phyloP scores from a whole-genome alignment of 768 basidiomycete species.

The Mycena polygramma region DNA sequence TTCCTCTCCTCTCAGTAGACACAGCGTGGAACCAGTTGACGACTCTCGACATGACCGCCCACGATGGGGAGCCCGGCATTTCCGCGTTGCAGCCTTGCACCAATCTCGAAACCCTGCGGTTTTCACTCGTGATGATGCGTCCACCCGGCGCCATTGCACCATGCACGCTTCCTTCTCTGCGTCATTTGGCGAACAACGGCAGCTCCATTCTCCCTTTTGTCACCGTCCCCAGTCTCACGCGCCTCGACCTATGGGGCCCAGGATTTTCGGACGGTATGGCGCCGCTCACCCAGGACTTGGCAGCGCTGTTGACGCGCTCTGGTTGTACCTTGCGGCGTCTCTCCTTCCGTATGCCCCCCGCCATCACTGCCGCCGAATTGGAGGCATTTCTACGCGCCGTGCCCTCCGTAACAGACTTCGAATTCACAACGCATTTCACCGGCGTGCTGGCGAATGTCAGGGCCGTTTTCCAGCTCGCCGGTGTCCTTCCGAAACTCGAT shows the following conservation, averaged over 20 bases:
- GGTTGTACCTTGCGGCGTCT: slow-evolving; percentile 1
- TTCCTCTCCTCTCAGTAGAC: not conserved
- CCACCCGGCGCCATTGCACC: not conserved
- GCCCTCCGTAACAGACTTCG: not conserved
- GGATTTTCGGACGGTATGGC: not conserved
- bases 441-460: not conserved
- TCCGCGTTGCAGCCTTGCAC: not conserved
- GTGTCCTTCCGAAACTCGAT: slow-evolving; percentile 4
- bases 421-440: not conserved
- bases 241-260: slow-evolving; percentile 5
- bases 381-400: not conserved
- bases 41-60: not conserved
- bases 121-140: not conserved
- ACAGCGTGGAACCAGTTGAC: slow-evolving; percentile 13
- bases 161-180: slow-evolving; percentile 7
- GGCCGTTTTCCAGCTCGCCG: not conserved
- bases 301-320: not conserved
- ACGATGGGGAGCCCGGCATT: not conserved
- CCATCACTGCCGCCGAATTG: not conserved
- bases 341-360: not conserved
- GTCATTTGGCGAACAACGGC: not conserved
- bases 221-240: slow-evolving; percentile 1
- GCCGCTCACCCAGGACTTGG: not conserved
- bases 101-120: not conserved
- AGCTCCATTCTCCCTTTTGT: not conserved